These are phyloP conservation scores for Ascosphaera aggregata DNA, from an alignment of 2,329 filamentous ascomycete species.

Conservation along the genomic window DNA sequence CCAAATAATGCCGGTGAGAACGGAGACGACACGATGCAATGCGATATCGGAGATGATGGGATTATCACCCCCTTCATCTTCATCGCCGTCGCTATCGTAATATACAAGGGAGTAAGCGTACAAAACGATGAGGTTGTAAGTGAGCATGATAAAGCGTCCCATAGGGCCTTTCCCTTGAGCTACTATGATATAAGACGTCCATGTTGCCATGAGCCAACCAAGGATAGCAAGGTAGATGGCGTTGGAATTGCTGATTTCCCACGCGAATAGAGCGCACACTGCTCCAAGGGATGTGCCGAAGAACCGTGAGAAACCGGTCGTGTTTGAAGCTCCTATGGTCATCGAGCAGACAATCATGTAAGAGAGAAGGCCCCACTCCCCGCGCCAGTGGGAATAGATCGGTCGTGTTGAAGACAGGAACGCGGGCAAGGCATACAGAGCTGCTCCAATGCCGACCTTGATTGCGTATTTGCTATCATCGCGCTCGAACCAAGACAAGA, in stretches of 20 bases:
- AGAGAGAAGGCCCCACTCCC: slow-evolving; percentile 87
- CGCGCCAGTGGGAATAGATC: slow-evolving; percentile 68
- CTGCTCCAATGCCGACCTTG: slow-evolving; percentile 79
- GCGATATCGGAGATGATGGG: slow-evolving; percentile 77
- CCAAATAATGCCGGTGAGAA: slow-evolving; percentile 74
- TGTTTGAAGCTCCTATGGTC: slow-evolving; percentile 92
- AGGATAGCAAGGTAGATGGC: slow-evolving; percentile 53
- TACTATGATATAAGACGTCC: slow-evolving; percentile 77
- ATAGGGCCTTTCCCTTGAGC: slow-evolving; percentile 67
- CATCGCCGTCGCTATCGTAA: slow-evolving; percentile 54
- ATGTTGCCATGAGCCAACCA: slow-evolving; percentile 58
- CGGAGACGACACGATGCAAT: slow-evolving; percentile 66
- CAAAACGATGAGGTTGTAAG: slow-evolving; percentile 84
- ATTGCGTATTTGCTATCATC: slow-evolving; percentile 59
- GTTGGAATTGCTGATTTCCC: slow-evolving; percentile 54
- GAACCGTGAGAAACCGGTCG: slow-evolving; percentile 69
- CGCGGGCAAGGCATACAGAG: slow-evolving; percentile 70
- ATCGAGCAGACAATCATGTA: slow-evolving; percentile 98
- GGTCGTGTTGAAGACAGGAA: slow-evolving; percentile 60
- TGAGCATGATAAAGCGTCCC: slow-evolving; percentile 80
- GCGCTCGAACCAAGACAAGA: slow-evolving; percentile 32
- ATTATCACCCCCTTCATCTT: slow-evolving; percentile 62
- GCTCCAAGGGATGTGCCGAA: slow-evolving; percentile 70
- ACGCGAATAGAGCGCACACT: slow-evolving; percentile 47
- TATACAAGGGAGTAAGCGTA: slow-evolving; percentile 83